These are phyloP conservation scores for Akanthomyces uredinophilus DNA, from an alignment of 2,329 filamentous ascomycete genomes.

Conservation along the genomic window DNA sequence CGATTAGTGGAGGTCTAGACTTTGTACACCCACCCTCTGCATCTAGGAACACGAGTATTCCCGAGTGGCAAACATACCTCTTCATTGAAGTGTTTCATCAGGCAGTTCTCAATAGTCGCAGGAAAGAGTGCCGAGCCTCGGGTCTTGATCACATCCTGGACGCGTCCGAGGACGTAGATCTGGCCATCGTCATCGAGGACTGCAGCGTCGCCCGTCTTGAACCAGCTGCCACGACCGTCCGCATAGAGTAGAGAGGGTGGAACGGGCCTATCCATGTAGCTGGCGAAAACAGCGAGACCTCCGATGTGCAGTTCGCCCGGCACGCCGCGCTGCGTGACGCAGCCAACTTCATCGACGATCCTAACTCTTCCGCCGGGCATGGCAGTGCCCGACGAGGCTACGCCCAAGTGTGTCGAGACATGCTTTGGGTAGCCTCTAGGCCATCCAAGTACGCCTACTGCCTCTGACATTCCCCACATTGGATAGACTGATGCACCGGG, in stretches of 20 bases:
- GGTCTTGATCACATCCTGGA: background rate
- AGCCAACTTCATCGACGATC: background rate
- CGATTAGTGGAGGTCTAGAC: background rate
- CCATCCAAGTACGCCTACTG: background rate
- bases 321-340: background rate
- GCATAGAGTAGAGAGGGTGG: background rate
- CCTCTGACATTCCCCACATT: background rate
- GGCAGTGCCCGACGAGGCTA: background rate
- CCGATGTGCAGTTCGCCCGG: background rate
- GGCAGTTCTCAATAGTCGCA: background rate
- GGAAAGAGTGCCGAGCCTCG: background rate
- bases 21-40: background rate
- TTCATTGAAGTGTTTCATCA: background rate
- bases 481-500: background rate
- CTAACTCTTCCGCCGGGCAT: background rate
- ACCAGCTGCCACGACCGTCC: background rate
- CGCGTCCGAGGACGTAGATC: background rate
- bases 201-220: background rate
- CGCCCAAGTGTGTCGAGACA: background rate
- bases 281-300: background rate
- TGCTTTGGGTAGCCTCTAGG: background rate
- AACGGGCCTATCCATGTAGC: background rate
- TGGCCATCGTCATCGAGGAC: background rate
- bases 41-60: too few species aligned
- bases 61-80: background rate